phyloP scores from a whole-genome alignment of 176 grass and related monocot species.

The Elaeis guineensis region DNA sequence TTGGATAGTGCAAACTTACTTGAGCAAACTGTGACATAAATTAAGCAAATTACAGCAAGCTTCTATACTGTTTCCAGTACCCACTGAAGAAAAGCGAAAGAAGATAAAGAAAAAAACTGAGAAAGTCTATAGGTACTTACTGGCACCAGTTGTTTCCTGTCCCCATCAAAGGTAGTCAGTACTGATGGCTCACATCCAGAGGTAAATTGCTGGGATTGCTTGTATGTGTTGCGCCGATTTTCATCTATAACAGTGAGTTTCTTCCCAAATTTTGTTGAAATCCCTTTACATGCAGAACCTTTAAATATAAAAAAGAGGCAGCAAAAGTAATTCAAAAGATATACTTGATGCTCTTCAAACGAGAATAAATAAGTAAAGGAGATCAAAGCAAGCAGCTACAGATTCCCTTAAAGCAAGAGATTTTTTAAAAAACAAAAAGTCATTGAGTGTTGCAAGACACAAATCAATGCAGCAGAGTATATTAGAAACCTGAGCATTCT shows the following conservation, averaged over 20 bases:
- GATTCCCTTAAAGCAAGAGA: not conserved
- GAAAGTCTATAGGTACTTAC: constrained; percentile 28
- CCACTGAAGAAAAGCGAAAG: too few relatives aligned
- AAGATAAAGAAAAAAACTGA: too few relatives aligned
- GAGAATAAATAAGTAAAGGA: too few relatives aligned
- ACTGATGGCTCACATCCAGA: constrained; percentile 26
- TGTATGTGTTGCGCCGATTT: constrained; percentile 38
- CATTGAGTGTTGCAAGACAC: too few relatives aligned
- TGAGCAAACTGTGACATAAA: too few relatives aligned
- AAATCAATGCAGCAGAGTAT: too few relatives aligned
- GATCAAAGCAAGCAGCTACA: too few relatives aligned
- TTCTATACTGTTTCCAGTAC: too few relatives aligned
- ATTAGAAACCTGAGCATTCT: constrained; percentile 47
- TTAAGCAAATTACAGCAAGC: too few relatives aligned
- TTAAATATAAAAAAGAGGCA: constrained; percentile 8
- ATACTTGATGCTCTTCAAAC: too few relatives aligned
- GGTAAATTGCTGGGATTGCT: constrained; percentile 13
- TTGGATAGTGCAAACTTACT: too few relatives aligned
- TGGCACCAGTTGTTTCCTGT: constrained; percentile 50
- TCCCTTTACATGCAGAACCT: constrained; percentile 34
- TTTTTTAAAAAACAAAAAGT: not conserved
- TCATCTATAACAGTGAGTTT: constrained; percentile 43
- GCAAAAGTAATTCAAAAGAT: not conserved
- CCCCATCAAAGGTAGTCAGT: constrained; percentile 35
- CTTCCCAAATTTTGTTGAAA: constrained; percentile 35